These are phyloP conservation scores for Solanum bulbocastanum DNA, from an alignment of 257 asterid genomes.

Conservation along the genomic window DNA sequence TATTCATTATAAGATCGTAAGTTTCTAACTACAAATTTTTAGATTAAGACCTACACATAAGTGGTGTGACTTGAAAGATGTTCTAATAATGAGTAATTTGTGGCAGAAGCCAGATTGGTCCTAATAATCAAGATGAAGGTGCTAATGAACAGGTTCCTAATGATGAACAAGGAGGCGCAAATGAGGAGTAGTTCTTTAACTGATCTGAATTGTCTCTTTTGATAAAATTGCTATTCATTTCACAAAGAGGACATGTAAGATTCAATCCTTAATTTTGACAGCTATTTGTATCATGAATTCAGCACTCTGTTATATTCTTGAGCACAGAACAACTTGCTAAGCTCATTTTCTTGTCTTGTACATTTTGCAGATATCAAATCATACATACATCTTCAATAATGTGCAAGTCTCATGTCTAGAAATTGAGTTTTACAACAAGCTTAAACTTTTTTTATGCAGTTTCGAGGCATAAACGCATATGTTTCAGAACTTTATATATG, in stretches of 20 bases:
- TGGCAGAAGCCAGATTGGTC: too few species aligned
- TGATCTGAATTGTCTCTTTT: too few species aligned
- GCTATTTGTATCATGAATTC: neutral
- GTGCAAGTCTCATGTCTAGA: neutral
- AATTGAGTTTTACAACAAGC: neutral
- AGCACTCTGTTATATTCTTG: neutral
- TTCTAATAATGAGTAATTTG: too few species aligned
- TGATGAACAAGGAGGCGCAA: neutral
- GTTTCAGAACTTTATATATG: neutral
- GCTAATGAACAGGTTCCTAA: too few species aligned
- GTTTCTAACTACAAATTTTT: too few species aligned
- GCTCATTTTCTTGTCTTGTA: neutral
- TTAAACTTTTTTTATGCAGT: neutral
- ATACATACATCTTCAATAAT: neutral
- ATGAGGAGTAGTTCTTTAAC: neutral
- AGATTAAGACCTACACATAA: too few species aligned
- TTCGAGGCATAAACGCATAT: neutral
- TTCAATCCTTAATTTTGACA: neutral
- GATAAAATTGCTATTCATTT: neutral
- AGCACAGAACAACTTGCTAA: neutral
- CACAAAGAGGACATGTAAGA: neutral
- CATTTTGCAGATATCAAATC: neutral
- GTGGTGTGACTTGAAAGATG: too few species aligned
- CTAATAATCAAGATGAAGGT: too few species aligned
- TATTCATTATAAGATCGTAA: too few species aligned